phyloP scores from a whole-genome alignment of 2,329 filamentous ascomycete species.

The Penicillium sp. region DNA sequence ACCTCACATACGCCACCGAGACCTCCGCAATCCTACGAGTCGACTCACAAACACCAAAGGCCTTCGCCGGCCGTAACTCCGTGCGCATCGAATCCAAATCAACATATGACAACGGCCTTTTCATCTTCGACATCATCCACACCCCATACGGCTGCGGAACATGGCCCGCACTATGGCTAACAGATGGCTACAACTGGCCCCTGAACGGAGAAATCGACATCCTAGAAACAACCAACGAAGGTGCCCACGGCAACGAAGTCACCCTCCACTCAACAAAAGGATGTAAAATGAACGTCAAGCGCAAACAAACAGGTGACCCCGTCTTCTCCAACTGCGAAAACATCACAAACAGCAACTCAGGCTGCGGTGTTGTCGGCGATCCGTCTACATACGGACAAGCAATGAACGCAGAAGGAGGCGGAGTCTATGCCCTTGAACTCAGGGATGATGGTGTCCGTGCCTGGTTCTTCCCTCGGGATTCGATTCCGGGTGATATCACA shows the following conservation, averaged over 20 bases:
- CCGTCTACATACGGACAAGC: constrained; percentile 50
- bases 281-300: constrained; percentile 54
- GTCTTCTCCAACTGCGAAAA: constrained; percentile 54
- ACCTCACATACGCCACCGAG: constrained; percentile 62
- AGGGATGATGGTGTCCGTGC: constrained; percentile 61
- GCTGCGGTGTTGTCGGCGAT: constrained; percentile 56
- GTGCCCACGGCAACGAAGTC: constrained; percentile 57
- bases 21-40: constrained; percentile 60
- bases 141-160: constrained; percentile 64
- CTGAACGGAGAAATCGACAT: constrained; percentile 65
- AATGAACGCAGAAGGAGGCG: constrained; percentile 59
- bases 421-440: constrained; percentile 62
- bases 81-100: constrained; percentile 63
- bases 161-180: constrained; percentile 68
- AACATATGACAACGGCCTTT: constrained; percentile 64
- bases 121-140: constrained; percentile 67
- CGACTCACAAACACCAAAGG: constrained; percentile 60
- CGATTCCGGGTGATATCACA: constrained; percentile 56
- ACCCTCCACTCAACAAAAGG: constrained; percentile 62
- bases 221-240: constrained; percentile 61
- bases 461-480: constrained; percentile 59
- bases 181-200: constrained; percentile 63
- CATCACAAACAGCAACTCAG: constrained; percentile 54
- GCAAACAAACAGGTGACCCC: constrained; percentile 53
- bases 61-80: constrained; percentile 62